Evolutionary conservation across 163 green algal species (phyloP).

Genomic region (Coccomyxa subellipsoidea): DNA sequence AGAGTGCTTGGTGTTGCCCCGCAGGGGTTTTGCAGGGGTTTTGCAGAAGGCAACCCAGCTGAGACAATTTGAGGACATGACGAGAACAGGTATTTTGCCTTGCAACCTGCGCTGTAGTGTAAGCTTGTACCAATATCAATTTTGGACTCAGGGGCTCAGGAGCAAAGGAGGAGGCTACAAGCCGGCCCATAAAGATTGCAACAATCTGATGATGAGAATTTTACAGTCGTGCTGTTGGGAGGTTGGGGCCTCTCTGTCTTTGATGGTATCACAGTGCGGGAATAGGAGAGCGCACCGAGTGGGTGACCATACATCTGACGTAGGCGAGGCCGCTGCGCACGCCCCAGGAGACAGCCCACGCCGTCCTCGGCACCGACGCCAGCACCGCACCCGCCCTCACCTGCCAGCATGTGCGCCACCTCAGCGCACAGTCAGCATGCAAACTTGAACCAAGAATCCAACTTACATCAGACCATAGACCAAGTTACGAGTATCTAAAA

Average conservation of each 20-base stretch:
- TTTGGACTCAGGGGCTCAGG: background rate
- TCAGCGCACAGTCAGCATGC: background rate
- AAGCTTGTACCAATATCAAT: too few species aligned
- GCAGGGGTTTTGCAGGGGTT: too few species aligned
- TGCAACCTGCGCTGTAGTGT: too few species aligned
- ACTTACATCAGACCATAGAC: too few species aligned
- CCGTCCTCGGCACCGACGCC: background rate
- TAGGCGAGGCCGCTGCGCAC: constrained; percentile 6
- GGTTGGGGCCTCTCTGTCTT: too few species aligned
- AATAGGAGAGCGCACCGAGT: background rate
- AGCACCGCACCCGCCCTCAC: background rate
- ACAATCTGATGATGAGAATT: background rate
- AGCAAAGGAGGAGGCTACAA: background rate
- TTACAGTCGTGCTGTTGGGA: background rate
- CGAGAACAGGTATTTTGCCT: too few species aligned
- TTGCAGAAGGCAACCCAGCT: too few species aligned
- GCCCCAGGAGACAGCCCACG: constrained; percentile 4
- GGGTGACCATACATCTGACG: background rate
- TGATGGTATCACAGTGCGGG: too few species aligned
- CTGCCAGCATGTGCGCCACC: background rate
- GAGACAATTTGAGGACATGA: too few species aligned
- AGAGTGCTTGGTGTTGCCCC: too few species aligned
- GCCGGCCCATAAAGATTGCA: background rate
- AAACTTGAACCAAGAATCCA: background rate
- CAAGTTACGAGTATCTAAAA: too few species aligned